These are phyloP conservation scores for Magnolia sinica DNA, from an alignment of 164 flowering plant species.

Conservation along the genomic window DNA sequence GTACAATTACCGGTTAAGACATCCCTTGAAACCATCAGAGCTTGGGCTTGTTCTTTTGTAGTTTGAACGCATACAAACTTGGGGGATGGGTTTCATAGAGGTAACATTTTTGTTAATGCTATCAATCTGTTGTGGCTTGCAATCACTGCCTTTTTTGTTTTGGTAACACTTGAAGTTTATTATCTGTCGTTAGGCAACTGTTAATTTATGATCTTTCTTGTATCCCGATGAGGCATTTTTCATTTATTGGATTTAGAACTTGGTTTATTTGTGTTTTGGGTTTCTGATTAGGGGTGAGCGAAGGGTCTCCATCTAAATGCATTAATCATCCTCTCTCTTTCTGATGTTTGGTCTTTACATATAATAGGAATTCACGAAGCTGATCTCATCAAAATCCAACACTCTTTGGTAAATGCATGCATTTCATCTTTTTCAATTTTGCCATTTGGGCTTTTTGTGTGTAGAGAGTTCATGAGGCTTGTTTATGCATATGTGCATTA, in stretches of 20 bases:
- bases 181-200: background rate
- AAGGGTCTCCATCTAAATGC: background rate
- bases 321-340: background rate
- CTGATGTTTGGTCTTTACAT: background rate
- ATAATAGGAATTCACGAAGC: background rate
- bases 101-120: slow-evolving; percentile 3
- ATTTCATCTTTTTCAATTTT: no score
- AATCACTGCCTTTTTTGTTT: background rate
- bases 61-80: background rate
- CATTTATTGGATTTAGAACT: background rate
- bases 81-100: background rate
- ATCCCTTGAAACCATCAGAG: slow-evolving; percentile 42
- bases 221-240: background rate
- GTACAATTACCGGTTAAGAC: slow-evolving; percentile 43
- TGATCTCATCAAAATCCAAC: background rate
- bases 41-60: slow-evolving; percentile 56
- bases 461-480: no score
- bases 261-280: background rate
- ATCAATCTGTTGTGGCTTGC: background rate
- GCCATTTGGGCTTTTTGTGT: no score
- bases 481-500: no score
- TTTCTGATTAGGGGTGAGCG: background rate
- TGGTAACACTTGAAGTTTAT: no score
- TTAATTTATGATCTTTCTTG: background rate
- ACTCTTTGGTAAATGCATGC: no score